These are phyloP conservation scores for Caloboletus firmus DNA, from an alignment of 1,284 basidiomycete species.

Conservation along the genomic window DNA sequence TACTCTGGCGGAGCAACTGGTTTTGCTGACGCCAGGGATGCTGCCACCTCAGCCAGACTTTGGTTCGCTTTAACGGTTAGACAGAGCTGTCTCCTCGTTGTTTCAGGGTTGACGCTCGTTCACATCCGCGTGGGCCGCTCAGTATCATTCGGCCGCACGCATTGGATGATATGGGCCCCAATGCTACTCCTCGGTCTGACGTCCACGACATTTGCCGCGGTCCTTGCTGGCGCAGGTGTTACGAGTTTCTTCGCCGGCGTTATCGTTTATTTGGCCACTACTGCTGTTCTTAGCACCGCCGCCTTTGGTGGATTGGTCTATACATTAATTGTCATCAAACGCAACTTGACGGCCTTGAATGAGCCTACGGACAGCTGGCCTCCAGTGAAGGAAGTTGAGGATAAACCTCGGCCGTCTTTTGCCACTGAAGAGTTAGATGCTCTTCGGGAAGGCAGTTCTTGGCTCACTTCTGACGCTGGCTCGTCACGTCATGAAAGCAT, in stretches of 20 bases:
- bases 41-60: constrained; percentile 52
- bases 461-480: constrained; percentile 66
- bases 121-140: constrained; percentile 68
- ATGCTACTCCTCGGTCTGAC: constrained; percentile 50
- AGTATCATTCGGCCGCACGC: constrained; percentile 60
- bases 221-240: constrained; percentile 54
- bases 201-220: constrained; percentile 57
- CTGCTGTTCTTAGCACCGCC: constrained; percentile 52
- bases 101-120: constrained; percentile 59
- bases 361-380: constrained; percentile 58
- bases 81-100: constrained; percentile 62
- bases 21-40: constrained; percentile 44
- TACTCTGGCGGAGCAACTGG: constrained; percentile 46
- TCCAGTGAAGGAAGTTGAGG: constrained; percentile 47
- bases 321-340: constrained; percentile 61
- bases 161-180: constrained; percentile 72
- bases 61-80: constrained; percentile 64
- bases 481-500: constrained; percentile 56
- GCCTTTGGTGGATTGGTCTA: constrained; percentile 55
- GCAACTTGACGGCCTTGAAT: constrained; percentile 54
- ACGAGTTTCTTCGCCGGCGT: constrained; percentile 60
- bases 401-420: constrained; percentile 58
- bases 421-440: constrained; percentile 67
- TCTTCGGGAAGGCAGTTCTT: constrained; percentile 68
- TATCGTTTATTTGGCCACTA: constrained; percentile 51